A percentile compares a stretch with the other conserved stretches of the same genome.
These are phyloP conservation scores for Trichocomaceae sp. DNA, from an alignment of 2,329 filamentous ascomycete genomes.

Conservation along the genomic window DNA sequence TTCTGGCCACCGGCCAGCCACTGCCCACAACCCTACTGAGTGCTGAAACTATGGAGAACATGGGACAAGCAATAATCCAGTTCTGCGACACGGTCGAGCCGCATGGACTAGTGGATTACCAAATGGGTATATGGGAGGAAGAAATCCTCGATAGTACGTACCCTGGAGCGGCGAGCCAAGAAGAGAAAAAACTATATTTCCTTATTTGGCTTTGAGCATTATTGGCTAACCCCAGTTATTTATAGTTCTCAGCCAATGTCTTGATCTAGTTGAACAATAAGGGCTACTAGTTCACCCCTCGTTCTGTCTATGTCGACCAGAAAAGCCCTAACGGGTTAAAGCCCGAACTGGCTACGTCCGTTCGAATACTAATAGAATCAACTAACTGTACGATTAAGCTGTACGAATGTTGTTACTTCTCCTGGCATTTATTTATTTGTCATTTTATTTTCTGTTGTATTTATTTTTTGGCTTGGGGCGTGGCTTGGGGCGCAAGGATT, in stretches of 20 bases:
- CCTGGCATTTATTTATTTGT: background rate
- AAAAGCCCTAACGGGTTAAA: background rate
- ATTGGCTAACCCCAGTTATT: background rate
- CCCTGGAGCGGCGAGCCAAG: background rate
- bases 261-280: constrained; percentile 7
- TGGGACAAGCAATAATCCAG: constrained; percentile 74
- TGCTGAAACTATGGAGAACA: constrained; percentile 62
- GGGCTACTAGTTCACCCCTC: background rate
- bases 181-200: background rate
- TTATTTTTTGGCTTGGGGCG: background rate
- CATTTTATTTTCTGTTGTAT: background rate
- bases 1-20: constrained; percentile 53
- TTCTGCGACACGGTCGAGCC: constrained; percentile 82
- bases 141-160: constrained; percentile 69
- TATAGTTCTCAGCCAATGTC: constrained; percentile 9
- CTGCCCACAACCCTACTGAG: constrained; percentile 59
- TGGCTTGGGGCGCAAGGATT: background rate
- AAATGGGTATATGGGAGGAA: constrained; percentile 95
- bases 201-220: background rate
- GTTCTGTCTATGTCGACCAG: background rate
- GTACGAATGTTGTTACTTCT: background rate
- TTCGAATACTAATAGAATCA: background rate
- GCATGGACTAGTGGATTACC: constrained; percentile 92
- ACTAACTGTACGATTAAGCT: background rate
- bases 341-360: background rate